Conservation (phyloP, 805 yeast genomes). For the Deakozyma indianensis region DNA sequence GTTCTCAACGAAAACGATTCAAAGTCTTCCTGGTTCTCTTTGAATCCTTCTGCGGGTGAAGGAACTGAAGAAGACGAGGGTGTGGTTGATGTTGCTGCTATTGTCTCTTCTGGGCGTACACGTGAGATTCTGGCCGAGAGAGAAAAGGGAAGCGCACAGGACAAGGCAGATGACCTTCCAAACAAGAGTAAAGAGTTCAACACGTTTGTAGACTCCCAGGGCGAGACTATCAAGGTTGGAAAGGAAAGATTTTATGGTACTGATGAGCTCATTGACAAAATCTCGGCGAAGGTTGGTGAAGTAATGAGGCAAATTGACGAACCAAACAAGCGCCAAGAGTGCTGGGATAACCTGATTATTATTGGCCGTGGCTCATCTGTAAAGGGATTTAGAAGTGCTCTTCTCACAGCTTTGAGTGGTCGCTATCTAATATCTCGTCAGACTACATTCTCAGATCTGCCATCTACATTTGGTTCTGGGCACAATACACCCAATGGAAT, state of each 20-base stretch:
- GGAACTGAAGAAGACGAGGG: slow-evolving; percentile 46
- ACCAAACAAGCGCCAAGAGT: slow-evolving; percentile 56
- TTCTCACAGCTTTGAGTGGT: slow-evolving; percentile 42
- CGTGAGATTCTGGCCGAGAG: slow-evolving; percentile 56
- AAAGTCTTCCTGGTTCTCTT: slow-evolving; percentile 45
- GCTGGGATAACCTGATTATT: slow-evolving; percentile 71
- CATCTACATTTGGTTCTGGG: slow-evolving; percentile 21
- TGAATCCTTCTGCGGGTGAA: slow-evolving; percentile 27
- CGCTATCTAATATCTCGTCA: slow-evolving; percentile 34
- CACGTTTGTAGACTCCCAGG: slow-evolving; percentile 45
- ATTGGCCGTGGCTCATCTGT: slow-evolving; percentile 68
- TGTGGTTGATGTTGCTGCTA: slow-evolving; percentile 74
- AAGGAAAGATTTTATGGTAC: slow-evolving; percentile 81
- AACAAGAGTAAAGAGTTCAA: slow-evolving; percentile 68
- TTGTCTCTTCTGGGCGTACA: slow-evolving; percentile 66
- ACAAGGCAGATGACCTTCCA: slow-evolving; percentile 21
- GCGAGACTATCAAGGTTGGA: slow-evolving; percentile 55
- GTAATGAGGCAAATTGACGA: slow-evolving; percentile 48
- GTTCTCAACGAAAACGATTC: slow-evolving; percentile 53
- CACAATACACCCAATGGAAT: slow-evolving; percentile 22
- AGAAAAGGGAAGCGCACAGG: slow-evolving; percentile 28
- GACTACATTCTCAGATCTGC: slow-evolving; percentile 22
- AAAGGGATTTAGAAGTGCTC: slow-evolving; percentile 60
- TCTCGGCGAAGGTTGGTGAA: slow-evolving; percentile 40
- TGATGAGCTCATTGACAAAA: slow-evolving; percentile 37